These are phyloP conservation scores for Acanthamoeba lugdunensis DNA, from an alignment of 208 protist genomes.

Conservation along the genomic window DNA sequence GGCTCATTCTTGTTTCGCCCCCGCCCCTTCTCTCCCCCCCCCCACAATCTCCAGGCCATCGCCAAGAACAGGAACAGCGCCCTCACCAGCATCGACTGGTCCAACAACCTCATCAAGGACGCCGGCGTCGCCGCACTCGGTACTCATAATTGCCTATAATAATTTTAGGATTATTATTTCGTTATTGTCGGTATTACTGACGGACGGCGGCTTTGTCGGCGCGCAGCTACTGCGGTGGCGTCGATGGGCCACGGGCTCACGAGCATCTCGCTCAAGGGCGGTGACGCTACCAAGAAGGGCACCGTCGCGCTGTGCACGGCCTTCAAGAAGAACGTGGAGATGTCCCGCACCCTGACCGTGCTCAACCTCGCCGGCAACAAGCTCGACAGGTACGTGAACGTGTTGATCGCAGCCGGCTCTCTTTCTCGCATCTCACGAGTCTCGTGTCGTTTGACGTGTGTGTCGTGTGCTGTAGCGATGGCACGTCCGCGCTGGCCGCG, in stretches of 20 bases:
- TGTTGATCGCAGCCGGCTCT: background rate
- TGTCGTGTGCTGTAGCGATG: constrained; percentile 68
- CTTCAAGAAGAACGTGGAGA: constrained; percentile 82
- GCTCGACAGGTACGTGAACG: constrained; percentile 71
- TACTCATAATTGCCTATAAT: background rate
- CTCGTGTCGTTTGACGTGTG: no score
- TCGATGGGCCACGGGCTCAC: background rate
- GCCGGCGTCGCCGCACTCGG: constrained; percentile 31
- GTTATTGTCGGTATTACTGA: background rate
- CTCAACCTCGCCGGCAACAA: constrained; percentile 81
- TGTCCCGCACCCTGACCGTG: constrained; percentile 75
- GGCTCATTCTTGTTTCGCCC: background rate
- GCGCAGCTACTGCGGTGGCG: background rate
- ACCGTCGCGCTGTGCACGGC: constrained; percentile 70
- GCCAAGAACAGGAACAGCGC: constrained; percentile 60
- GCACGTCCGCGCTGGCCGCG: constrained; percentile 70
- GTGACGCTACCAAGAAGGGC: constrained; percentile 67
- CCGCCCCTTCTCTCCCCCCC: background rate
- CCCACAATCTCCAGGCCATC: background rate
- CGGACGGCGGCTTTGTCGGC: no score
- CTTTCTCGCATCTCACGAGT: background rate
- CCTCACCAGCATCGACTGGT: constrained; percentile 69
- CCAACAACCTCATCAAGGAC: constrained; percentile 55
- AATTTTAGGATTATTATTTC: background rate
- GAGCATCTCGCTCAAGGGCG: background rate